phyloP scores from a whole-genome alignment of 1,284 basidiomycete genomes.

The Schizophyllum amplum region DNA sequence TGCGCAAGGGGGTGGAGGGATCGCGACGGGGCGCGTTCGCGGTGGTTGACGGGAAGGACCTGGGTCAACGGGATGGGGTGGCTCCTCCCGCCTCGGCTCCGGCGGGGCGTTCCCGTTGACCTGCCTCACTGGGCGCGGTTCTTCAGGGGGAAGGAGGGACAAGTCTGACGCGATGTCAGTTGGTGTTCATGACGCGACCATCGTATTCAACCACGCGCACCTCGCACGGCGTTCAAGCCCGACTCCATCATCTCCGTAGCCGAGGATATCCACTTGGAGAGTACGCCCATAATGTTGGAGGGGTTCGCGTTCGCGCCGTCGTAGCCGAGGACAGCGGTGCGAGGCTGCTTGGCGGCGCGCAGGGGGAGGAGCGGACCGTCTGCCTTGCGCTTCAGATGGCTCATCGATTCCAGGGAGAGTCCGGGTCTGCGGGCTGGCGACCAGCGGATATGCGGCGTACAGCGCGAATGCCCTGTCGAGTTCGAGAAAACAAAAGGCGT shows the following conservation, averaged over 20 bases:
- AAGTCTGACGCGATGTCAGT: too few species aligned
- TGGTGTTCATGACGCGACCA: too few species aligned
- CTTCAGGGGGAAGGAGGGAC: too few species aligned
- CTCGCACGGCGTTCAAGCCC: constrained; percentile 19
- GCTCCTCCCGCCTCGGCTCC: neutral
- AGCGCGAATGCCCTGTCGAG: too few species aligned
- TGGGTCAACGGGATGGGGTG: neutral
- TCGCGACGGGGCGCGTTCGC: neutral
- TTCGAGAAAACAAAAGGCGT: too few species aligned
- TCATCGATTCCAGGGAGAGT: constrained; percentile 19
- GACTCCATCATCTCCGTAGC: constrained; percentile 18
- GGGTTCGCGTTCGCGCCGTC: constrained; percentile 18
- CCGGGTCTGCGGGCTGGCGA: neutral
- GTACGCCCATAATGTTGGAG: constrained; percentile 17
- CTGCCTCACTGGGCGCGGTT: constrained; percentile 3
- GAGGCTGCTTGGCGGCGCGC: constrained; percentile 25
- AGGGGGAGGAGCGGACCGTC: constrained; percentile 21
- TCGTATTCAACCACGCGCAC: neutral
- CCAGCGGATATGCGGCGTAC: too few species aligned
- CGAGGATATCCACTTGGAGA: constrained; percentile 23
- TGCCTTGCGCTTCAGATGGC: constrained; percentile 26
- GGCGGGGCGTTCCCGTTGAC: constrained; percentile 3
- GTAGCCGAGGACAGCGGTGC: constrained; percentile 18
- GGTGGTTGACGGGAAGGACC: constrained; percentile 1
- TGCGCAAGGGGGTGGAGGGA: neutral